Evolutionary conservation across 306 rosid species (phyloP).

Genomic region (Dalbergia cochinchinensis): DNA sequence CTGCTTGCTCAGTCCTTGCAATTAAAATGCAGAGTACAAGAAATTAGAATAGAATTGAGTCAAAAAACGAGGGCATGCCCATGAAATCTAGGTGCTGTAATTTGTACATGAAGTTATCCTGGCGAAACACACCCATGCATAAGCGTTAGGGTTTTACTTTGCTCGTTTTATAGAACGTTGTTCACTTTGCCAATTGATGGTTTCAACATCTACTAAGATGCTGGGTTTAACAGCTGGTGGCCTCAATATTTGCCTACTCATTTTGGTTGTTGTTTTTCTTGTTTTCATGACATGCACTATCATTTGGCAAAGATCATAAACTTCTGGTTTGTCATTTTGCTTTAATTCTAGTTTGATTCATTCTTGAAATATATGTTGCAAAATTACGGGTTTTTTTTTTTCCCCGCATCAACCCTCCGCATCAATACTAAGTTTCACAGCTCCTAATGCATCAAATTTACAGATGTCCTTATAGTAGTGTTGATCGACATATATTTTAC

Average conservation of each 20-base stretch:
- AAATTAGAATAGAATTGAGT: slow-evolving; percentile 1
- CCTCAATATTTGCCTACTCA: not conserved
- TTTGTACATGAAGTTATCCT: slow-evolving; percentile 2
- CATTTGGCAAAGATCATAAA: not conserved
- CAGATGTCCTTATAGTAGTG: not conserved
- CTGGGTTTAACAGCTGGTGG: not conserved
- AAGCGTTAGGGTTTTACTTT: slow-evolving; percentile 22
- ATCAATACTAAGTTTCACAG: not conserved
- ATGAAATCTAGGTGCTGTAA: not conserved
- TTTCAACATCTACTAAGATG: not conserved
- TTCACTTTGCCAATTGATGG: not conserved
- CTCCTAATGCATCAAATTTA: not conserved
- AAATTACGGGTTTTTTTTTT: not conserved
- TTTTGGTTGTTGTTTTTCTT: slow-evolving; percentile 5
- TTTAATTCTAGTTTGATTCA: slow-evolving; percentile 2
- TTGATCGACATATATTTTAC: not conserved
- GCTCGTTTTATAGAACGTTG: not conserved
- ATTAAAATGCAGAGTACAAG: not conserved
- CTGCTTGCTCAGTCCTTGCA: slow-evolving; percentile 15
- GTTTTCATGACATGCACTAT: not conserved
- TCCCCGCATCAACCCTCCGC: not conserved
- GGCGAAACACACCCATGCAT: slow-evolving; percentile 23
- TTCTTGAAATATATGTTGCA: not conserved
- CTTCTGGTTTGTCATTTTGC: slow-evolving; percentile 9
- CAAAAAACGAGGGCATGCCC: not conserved